Base-by-base conservation (phyloP, 129 eudicot species). In the Lactuca sativa region DNA sequence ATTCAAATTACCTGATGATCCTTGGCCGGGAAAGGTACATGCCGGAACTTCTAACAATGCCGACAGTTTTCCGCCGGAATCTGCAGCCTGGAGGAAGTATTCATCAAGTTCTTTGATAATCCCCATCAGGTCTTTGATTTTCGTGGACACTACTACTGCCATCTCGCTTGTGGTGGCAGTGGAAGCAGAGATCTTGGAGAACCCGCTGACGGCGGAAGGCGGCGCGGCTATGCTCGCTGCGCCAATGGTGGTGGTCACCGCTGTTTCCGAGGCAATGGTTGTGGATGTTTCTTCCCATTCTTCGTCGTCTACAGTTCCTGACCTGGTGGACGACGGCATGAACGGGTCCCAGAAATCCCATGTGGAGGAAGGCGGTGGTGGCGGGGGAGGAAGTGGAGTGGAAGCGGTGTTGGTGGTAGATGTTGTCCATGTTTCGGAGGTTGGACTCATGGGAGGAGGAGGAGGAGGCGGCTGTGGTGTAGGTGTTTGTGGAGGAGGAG, bases 331-430 rank as follows among this genome's bases (percentile, higher is more conserved):
- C 25, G 90, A 62, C 47, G 95, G 95, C 87, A 89, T 80, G 25
- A 92, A 92, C 5, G 96, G 98, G 83, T 89, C 95, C 96, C 96
- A 92, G 76, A 89, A 92, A 64, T 92, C 98, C 98, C 98, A 92
- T 0, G 84, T 83, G 25, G 95, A 77, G 9, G 82, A 64, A 4
- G 78, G 31, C 64, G 85, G 79, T 18, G 81, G 78, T 7, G 82
- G 95, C 17, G 89, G 87, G 0, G 96, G 95, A 4, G 86, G 88
- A 0, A 79, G 81, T 10, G 78, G 80, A 43, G 95, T 68, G 63
- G 90, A 62, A 38, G 85, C 31, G 64, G 87, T 76, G 73, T 59
- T 51, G 69, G 87, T 77, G 73, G 95, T 82, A 47, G 95, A 76
- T 31, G 87, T 82, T 9, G 86, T 85, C 91, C 91, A 84, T 16